Evolutionary conservation across 805 yeast genomes (phyloP).

Genomic region (Priceomyces medius): DNA sequence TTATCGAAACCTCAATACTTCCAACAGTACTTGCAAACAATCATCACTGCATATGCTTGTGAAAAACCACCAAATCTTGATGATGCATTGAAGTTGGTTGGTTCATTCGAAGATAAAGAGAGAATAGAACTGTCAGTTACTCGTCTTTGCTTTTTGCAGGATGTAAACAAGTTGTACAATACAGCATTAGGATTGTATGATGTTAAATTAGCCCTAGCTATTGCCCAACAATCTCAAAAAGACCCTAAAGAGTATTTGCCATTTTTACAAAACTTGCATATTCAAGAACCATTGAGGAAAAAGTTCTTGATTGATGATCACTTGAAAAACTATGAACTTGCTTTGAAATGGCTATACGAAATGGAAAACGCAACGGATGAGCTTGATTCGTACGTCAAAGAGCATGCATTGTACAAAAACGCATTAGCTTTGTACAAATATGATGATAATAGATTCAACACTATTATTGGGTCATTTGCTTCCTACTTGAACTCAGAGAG

Average conservation of each 20-base stretch:
- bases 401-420: slow-evolving; percentile 64
- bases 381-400: slow-evolving; percentile 63
- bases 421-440: slow-evolving; percentile 67
- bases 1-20: slow-evolving; percentile 52
- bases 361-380: slow-evolving; percentile 49
- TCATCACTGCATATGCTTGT: slow-evolving; percentile 89
- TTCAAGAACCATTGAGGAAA: slow-evolving; percentile 63
- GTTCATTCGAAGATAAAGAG: slow-evolving; percentile 46
- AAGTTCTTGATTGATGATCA: slow-evolving; percentile 77
- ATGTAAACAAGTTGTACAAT: slow-evolving; percentile 77
- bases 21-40: slow-evolving; percentile 65
- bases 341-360: slow-evolving; percentile 62
- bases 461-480: slow-evolving; percentile 63
- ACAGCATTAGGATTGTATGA: slow-evolving; percentile 81
- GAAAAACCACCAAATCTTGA: slow-evolving; percentile 82
- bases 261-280: slow-evolving; percentile 76
- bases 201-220: slow-evolving; percentile 70
- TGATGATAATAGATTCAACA: slow-evolving; percentile 51
- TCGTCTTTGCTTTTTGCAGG: slow-evolving; percentile 87
- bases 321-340: slow-evolving; percentile 65
- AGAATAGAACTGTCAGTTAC: slow-evolving; percentile 61
- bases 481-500: slow-evolving; percentile 54
- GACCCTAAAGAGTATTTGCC: slow-evolving; percentile 98
- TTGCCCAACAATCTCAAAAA: slow-evolving; percentile 95
- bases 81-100: slow-evolving; percentile 68